Evolutionary conservation across 805 yeast genomes (phyloP).

Genomic region (Candida ipomoeae): DNA sequence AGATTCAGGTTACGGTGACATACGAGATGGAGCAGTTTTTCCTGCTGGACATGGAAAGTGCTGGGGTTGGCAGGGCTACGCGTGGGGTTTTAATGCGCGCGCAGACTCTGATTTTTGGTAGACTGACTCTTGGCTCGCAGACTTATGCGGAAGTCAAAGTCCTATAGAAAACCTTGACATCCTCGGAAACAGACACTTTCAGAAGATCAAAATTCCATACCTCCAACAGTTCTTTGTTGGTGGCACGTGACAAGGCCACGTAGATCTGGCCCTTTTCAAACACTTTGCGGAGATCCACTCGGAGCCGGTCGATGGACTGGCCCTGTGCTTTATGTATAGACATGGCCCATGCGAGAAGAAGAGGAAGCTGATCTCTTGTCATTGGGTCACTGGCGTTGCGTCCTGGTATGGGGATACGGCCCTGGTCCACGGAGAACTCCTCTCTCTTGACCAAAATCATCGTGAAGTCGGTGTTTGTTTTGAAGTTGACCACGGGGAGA

Average conservation of each 20-base stretch:
- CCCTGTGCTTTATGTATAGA: conserved; percentile 97
- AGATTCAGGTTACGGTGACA: background rate
- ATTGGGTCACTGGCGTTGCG: conserved; percentile 2
- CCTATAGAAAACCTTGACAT: conserved; percentile 67
- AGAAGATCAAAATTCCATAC: conserved; percentile 64
- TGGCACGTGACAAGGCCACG: conserved; percentile 91
- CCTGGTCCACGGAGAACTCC: conserved; percentile 31
- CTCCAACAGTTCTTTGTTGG: conserved; percentile 74
- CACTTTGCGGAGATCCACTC: conserved; percentile 68
- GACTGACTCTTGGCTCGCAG: no score
- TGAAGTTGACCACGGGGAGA: conserved; percentile 48
- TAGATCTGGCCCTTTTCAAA: conserved; percentile 95
- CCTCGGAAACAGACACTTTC: conserved; percentile 65
- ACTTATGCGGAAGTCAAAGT: conserved; percentile 25
- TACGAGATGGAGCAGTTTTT: conserved; percentile 14
- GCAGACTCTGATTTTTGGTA: no score
- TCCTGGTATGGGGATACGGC: conserved; percentile 17
- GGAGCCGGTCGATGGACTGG: conserved; percentile 71
- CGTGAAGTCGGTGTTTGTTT: conserved; percentile 29
- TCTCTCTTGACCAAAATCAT: conserved; percentile 29
- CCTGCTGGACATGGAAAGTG: conserved; percentile 1
- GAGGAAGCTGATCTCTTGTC: conserved; percentile 59
- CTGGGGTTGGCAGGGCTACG: background rate
- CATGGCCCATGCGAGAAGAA: conserved; percentile 93
- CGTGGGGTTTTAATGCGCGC: background rate